Evolutionary conservation across 2,329 filamentous ascomycete species (phyloP), one percentile per base, ranked within the genome.

Genomic region (Didymella segeticola): DNA sequence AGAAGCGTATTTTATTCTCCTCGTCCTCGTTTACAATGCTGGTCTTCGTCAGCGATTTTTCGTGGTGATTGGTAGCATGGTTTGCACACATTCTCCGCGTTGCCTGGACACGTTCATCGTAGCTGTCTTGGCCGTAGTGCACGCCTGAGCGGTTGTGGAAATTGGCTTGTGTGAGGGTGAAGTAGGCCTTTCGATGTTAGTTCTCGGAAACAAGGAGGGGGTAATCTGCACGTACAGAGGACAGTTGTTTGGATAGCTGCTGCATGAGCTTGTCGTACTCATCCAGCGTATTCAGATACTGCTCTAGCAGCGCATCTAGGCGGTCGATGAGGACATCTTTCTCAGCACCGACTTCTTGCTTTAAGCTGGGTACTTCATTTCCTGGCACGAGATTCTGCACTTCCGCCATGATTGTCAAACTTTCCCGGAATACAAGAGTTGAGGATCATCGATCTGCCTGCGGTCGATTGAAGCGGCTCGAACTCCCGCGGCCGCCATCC

Each of bases 41-140:
- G 7, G 2, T 1, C n/a, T 1, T 11, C 1, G 14, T 50, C 9
- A 50, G 39, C 25, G 17, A 12, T 12, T 1, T 5, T 25, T 11
- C 14, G 19, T 3, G 14, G 19, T 3, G 14, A 8, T 2, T 22
- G 5, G n/a, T 2, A 17, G 10, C 10, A 14, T 2, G 5, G 3
- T 68, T 4, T 36, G 9, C 66, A 82, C 50, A 72, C 68, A 87
- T 62, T 47, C 74, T 72, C 46, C 83, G 76, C 19, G 73, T 74
- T 3, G 88, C 87, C 68, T 86, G 85, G 86, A 91, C 90, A 39
- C 89, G 82, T 60, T 86, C 83, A 71, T 93, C 89, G 69, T 90
- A 93, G 67, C 84, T 83, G 63, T 90, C 87, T 58, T 79, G 82
- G 3, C 89, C 89, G 69, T 89, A 92, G 34, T 85, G 80, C 57